Percentiles rank a stretch among this genome's conserved stretches.
Evolutionary conservation across 1,139 yeast genomes (phyloP).

Genomic region (Meyerozyma carpophila): DNA sequence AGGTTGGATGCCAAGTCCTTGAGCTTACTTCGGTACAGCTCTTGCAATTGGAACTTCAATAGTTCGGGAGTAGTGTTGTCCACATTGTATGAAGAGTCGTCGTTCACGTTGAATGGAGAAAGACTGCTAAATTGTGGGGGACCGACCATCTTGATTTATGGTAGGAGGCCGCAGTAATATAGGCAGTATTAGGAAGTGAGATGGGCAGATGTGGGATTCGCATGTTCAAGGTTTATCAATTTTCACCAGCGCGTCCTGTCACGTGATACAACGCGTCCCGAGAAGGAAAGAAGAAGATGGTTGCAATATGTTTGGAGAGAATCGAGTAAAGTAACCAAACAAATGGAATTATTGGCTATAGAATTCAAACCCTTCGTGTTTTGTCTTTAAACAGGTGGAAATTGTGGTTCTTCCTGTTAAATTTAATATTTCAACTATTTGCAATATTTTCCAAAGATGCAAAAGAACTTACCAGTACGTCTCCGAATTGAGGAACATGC

Average conservation of each 20-base stretch:
- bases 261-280: background rate
- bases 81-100: conserved; percentile 26
- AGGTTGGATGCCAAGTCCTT: conserved; percentile 15
- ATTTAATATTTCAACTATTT: background rate
- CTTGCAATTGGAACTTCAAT: conserved; percentile 41
- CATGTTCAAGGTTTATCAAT: background rate
- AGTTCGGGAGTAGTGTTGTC: conserved; percentile 39
- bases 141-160: conserved; percentile 22
- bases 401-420: too few species aligned
- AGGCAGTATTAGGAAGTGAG: too few species aligned
- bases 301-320: background rate
- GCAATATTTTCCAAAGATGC: background rate
- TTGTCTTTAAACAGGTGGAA: too few species aligned
- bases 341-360: too few species aligned
- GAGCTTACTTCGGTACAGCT: conserved; percentile 29
- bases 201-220: background rate
- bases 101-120: conserved; percentile 35
- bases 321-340: background rate
- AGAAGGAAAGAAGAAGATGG: background rate
- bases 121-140: conserved; percentile 28
- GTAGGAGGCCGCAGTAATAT: too few species aligned
- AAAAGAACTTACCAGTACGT: background rate
- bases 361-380: too few species aligned
- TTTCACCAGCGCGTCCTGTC: background rate
- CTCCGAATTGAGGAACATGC: background rate